Percentiles rank a stretch among this genome's conserved stretches.
Conservation (phyloP, 192 early-diverging fungal species). For the Mortierella claussenii region DNA sequence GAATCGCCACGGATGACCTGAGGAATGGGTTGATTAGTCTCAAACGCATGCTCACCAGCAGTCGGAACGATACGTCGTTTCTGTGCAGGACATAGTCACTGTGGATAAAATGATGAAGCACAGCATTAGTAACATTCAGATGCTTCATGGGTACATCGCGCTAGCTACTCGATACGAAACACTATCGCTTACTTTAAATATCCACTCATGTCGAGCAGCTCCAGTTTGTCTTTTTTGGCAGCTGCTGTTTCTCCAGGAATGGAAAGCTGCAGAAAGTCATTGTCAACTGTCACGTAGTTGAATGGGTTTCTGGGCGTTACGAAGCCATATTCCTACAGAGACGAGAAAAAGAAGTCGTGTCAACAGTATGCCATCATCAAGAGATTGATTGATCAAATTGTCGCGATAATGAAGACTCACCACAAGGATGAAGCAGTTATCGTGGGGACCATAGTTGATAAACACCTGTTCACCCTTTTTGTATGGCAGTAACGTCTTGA, state of each 20-base stretch:
- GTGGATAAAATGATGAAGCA: neutral
- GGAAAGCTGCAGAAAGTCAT: conserved; percentile 54
- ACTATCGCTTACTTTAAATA: conserved; percentile 53
- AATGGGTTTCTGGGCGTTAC: conserved; percentile 62
- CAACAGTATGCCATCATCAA: too few species aligned
- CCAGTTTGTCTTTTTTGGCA: conserved; percentile 48
- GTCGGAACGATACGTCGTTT: conserved; percentile 61
- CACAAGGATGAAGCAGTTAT: conserved; percentile 63
- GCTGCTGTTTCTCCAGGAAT: conserved; percentile 42
- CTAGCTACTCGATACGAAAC: neutral
- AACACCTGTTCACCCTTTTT: conserved; percentile 71
- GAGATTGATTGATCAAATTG: too few species aligned
- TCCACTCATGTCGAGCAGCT: conserved; percentile 56
- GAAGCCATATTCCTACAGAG: conserved; percentile 65
- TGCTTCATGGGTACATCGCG: neutral
- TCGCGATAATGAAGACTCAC: too few species aligned
- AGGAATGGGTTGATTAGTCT: conserved; percentile 39
- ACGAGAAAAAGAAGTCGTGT: neutral
- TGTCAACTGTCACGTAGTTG: conserved; percentile 61
- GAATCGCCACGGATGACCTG: conserved; percentile 24
- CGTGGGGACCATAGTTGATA: conserved; percentile 69
- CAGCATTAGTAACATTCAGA: neutral
- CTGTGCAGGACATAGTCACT: conserved; percentile 63
- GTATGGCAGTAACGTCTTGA: conserved; percentile 68
- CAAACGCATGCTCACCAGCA: conserved; percentile 59